Conservation (phyloP, 441 rosid genomes). For the Melastoma candidum region DNA sequence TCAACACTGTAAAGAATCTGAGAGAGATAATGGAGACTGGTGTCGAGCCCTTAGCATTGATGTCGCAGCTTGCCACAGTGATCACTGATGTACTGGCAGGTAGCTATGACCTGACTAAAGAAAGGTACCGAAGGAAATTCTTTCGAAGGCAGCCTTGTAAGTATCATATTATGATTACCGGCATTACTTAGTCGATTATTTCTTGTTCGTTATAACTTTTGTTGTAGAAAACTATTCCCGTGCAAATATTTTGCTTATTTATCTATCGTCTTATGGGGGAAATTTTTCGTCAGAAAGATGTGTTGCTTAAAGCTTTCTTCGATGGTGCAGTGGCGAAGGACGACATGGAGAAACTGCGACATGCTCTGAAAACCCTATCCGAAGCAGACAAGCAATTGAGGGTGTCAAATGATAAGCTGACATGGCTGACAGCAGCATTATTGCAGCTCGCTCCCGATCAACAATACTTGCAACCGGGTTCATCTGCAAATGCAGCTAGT, state of each 20-base stretch:
- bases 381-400: conserved; percentile 97
- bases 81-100: conserved; percentile 96
- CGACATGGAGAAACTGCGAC: conserved; percentile 96
- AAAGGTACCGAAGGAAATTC: conserved; percentile 67
- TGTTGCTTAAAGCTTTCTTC: conserved; percentile 1
- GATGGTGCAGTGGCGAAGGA: conserved; percentile 72
- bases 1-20: conserved; percentile 77
- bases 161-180: conserved; percentile 21
- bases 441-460: conserved; percentile 98
- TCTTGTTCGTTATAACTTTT: no score
- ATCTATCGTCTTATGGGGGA: no score
- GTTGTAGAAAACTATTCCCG: no score
- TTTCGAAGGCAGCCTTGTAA: conserved; percentile 75
- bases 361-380: conserved; percentile 85
- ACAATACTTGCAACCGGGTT: conserved; percentile 65
- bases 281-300: no score
- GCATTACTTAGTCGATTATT: conserved; percentile 1
- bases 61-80: conserved; percentile 98
- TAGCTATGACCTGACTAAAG: conserved; percentile 75
- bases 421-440: conserved; percentile 98
- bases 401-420: conserved; percentile 79
- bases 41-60: conserved; percentile 89
- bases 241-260: no score
- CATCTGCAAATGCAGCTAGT: conserved; percentile 45
- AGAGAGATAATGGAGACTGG: conserved; percentile 94